These are phyloP conservation scores for Wickerhamiella galacta DNA, from an alignment of 805 yeast genomes.

Conservation along the genomic window DNA sequence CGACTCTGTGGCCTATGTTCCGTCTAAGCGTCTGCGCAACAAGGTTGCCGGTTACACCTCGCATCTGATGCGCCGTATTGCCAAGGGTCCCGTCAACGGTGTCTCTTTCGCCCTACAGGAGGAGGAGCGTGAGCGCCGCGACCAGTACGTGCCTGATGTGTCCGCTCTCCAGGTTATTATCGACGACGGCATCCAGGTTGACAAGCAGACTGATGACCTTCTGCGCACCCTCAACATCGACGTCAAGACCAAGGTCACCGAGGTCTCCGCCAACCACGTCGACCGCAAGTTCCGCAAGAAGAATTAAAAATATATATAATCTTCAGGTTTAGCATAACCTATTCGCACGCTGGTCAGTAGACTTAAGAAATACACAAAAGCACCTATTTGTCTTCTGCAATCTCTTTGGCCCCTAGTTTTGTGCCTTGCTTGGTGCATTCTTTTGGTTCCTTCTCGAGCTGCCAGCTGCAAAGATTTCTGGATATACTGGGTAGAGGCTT, in stretches of 20 bases:
- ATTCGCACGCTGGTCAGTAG: neutral
- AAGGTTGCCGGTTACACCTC: slow-evolving; percentile 99
- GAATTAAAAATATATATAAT: slow-evolving; percentile 11
- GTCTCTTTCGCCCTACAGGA: slow-evolving; percentile 99
- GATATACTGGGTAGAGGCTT: too few species aligned
- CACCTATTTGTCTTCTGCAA: too few species aligned
- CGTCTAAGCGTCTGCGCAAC: slow-evolving; percentile 99
- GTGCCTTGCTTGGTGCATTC: too few species aligned
- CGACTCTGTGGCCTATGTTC: slow-evolving; percentile 95
- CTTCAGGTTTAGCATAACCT: neutral
- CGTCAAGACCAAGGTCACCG: slow-evolving; percentile 39
- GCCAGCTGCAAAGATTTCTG: too few species aligned
- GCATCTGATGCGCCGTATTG: slow-evolving; percentile 99
- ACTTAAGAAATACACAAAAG: too few species aligned
- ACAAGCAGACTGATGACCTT: slow-evolving; percentile 89
- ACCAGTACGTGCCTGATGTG: slow-evolving; percentile 99
- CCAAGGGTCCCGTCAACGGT: slow-evolving; percentile 99
- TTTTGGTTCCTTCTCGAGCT: too few species aligned
- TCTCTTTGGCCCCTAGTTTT: too few species aligned
- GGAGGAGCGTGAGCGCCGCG: slow-evolving; percentile 99
- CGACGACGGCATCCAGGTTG: slow-evolving; percentile 92
- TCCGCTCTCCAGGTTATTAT: slow-evolving; percentile 97
- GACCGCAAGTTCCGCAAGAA: slow-evolving; percentile 21
- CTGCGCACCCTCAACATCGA: slow-evolving; percentile 72
- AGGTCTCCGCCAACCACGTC: slow-evolving; percentile 12